Conservation (phyloP, 495 filamentous ascomycete genomes). For the Sordaria brevicollis region DNA sequence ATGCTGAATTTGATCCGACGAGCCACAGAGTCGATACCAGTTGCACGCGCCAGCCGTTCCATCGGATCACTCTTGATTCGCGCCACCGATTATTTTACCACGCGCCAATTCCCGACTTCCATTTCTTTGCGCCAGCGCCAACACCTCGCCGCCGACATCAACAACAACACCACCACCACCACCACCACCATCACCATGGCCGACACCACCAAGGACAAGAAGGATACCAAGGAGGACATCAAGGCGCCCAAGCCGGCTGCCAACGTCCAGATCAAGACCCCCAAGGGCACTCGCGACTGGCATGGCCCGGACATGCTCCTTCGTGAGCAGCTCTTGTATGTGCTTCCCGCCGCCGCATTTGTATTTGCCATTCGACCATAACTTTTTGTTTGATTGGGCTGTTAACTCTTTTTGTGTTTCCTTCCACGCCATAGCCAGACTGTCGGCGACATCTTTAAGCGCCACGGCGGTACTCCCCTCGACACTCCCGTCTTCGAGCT, state of each 20-base stretch:
- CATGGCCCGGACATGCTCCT: slow-evolving; percentile 11
- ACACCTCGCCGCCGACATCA: not conserved
- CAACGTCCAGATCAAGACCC: slow-evolving; percentile 19
- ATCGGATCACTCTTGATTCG: not conserved
- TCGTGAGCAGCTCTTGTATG: slow-evolving; percentile 15
- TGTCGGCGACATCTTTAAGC: slow-evolving; percentile 23
- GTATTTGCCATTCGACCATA: not conserved
- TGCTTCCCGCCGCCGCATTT: not conserved
- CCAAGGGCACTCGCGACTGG: slow-evolving; percentile 21
- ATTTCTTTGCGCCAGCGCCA: not conserved
- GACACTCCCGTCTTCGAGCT: slow-evolving; percentile 42
- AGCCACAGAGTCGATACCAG: not conserved
- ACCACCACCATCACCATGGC: not conserved
- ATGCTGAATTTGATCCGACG: not conserved
- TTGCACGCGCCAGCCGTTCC: not conserved
- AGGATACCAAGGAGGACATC: not conserved
- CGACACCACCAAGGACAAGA: not conserved
- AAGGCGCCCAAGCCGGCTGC: not conserved
- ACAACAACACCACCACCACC: not conserved
- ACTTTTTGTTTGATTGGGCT: not conserved
- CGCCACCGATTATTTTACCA: not conserved
- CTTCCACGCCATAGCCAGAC: slow-evolving; percentile 8
- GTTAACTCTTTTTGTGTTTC: not conserved
- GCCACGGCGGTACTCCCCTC: slow-evolving; percentile 32
- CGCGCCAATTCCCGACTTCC: not conserved